A percentile compares a stretch with the other conserved stretches of the same genome.
These are phyloP conservation scores for Trichaptum fuscoviolaceum DNA, from an alignment of 768 basidiomycete genomes.

Conservation along the genomic window DNA sequence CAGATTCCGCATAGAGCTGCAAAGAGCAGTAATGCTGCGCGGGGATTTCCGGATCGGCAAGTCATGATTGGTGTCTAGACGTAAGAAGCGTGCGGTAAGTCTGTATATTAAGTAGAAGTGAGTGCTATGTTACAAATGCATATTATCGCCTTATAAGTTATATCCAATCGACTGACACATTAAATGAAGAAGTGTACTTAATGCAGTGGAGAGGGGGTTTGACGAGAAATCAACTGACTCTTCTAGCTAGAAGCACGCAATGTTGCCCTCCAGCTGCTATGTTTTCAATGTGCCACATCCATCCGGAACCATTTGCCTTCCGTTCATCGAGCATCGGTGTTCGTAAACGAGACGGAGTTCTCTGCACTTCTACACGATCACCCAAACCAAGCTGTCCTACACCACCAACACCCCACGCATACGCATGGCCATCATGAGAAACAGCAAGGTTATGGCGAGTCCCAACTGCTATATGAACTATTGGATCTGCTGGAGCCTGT, in stretches of 20 bases:
- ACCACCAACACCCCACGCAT: slow-evolving; percentile 14
- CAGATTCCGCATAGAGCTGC: no score
- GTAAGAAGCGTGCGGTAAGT: no score
- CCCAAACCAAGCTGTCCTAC: slow-evolving; percentile 14
- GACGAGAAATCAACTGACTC: no score
- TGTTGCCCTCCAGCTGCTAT: slow-evolving; percentile 15
- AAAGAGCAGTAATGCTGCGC: no score
- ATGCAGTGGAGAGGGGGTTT: no score
- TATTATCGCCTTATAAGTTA: no score
- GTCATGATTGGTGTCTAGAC: no score
- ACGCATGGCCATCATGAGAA: slow-evolving; percentile 12
- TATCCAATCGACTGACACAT: no score
- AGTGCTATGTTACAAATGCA: no score
- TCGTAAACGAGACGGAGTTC: slow-evolving; percentile 9
- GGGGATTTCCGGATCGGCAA: no score
- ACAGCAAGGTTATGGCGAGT: slow-evolving; percentile 17
- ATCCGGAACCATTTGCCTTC: not conserved
- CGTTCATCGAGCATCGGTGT: slow-evolving; percentile 10
- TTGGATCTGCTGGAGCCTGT: slow-evolving; percentile 10
- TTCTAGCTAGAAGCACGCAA: slow-evolving; percentile 14
- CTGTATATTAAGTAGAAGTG: no score
- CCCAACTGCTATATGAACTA: slow-evolving; percentile 11
- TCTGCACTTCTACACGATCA: slow-evolving; percentile 9
- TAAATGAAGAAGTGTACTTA: no score
- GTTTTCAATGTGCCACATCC: slow-evolving; percentile 11